These are phyloP conservation scores for Oemleria cerasiformis DNA, from an alignment of 306 rosid genomes.

Conservation along the genomic window DNA sequence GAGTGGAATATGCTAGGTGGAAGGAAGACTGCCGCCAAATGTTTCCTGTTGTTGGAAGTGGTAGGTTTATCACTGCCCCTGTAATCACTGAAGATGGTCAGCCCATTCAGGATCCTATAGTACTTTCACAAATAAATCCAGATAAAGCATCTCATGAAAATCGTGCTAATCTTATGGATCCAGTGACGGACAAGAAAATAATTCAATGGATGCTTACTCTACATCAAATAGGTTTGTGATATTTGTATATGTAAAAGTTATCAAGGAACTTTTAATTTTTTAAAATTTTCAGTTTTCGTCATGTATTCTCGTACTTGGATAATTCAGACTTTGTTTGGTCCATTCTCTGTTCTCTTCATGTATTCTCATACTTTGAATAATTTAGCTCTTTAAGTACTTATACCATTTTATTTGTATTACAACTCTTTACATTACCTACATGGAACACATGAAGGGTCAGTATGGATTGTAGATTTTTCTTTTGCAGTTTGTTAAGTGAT, in stretches of 20 bases:
- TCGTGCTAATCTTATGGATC: constrained; percentile 35
- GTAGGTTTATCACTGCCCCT: constrained; percentile 88
- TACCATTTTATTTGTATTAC: not conserved
- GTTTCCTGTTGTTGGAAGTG: constrained; percentile 96
- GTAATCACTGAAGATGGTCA: constrained; percentile 76
- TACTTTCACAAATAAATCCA: constrained; percentile 59
- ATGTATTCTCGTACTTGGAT: not conserved
- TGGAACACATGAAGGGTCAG: not conserved
- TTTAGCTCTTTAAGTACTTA: constrained; percentile 7
- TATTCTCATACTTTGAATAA: not conserved
- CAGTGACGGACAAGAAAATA: constrained; percentile 60
- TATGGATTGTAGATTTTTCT: constrained; percentile 4
- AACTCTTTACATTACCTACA: not conserved
- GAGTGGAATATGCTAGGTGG: constrained; percentile 72
- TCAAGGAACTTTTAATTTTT: not conserved
- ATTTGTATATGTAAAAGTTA: not conserved
- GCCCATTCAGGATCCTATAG: constrained; percentile 77
- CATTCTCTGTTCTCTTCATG: not conserved
- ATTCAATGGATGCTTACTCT: constrained; percentile 95
- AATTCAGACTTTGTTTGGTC: not conserved
- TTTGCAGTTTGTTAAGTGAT: not conserved
- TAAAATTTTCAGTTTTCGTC: not conserved
- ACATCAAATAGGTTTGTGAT: constrained; percentile 89
- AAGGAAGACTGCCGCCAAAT: constrained; percentile 81
- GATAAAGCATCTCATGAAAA: constrained; percentile 32